phyloP scores from a whole-genome alignment of 352 stramenopile genomes.

The Blastocystis hominis region DNA sequence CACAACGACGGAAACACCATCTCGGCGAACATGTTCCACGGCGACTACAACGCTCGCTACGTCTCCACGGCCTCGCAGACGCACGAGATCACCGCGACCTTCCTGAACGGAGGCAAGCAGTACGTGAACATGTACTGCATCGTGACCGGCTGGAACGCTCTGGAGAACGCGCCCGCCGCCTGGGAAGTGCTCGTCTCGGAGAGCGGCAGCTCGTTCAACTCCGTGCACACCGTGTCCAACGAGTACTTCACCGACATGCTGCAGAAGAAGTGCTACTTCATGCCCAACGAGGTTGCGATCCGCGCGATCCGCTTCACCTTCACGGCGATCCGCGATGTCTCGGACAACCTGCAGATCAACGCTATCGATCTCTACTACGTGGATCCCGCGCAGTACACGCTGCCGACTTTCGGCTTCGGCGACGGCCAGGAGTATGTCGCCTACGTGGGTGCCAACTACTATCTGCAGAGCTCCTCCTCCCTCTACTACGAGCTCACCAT shows the following conservation, averaged over 20 bases:
- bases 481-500: not conserved
- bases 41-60: not conserved
- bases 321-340: not conserved
- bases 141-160: not conserved
- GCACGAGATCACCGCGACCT: not conserved
- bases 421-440: not conserved
- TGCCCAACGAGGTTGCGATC: not conserved
- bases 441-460: not conserved
- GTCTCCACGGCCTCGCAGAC: not conserved
- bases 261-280: not conserved
- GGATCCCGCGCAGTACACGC: not conserved
- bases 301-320: conserved; percentile 26
- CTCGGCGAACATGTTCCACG: conserved; percentile 22
- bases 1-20: not conserved
- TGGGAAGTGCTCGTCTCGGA: not conserved
- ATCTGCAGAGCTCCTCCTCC: not conserved
- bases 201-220: not conserved
- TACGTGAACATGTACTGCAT: conserved; percentile 56
- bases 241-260: not conserved
- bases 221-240: not conserved
- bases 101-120: not conserved
- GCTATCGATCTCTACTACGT: conserved; percentile 18
- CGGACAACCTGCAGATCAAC: conserved; percentile 5
- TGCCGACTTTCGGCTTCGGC: not conserved
- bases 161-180: not conserved